These are phyloP conservation scores for Arthroderma sp. DNA, from an alignment of 2,329 filamentous ascomycete genomes.

Conservation along the genomic window DNA sequence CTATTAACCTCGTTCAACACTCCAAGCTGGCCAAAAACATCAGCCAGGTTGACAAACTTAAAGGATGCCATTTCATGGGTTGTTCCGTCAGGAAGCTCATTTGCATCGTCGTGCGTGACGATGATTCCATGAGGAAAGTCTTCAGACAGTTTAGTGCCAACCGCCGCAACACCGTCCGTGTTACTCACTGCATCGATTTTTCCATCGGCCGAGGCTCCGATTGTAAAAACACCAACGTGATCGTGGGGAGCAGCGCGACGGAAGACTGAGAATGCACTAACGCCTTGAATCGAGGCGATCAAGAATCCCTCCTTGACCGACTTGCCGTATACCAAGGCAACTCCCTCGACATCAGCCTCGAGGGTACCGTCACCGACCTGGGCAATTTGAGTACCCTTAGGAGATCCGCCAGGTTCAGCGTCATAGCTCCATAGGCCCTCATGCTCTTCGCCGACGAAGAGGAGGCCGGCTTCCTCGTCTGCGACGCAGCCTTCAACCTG, in stretches of 20 bases:
- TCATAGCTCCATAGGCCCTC: slow-evolving; percentile 41
- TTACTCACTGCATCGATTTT: slow-evolving; percentile 40
- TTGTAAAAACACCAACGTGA: slow-evolving; percentile 38
- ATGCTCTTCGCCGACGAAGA: slow-evolving; percentile 42
- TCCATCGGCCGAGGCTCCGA: slow-evolving; percentile 29
- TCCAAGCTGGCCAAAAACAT: slow-evolving; percentile 30
- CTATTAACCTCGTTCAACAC: slow-evolving; percentile 6
- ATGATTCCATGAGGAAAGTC: slow-evolving; percentile 35
- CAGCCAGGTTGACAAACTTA: slow-evolving; percentile 35
- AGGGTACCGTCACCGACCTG: slow-evolving; percentile 36
- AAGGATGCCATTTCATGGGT: slow-evolving; percentile 38
- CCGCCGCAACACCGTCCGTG: slow-evolving; percentile 39
- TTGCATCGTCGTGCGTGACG: slow-evolving; percentile 43
- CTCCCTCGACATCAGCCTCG: slow-evolving; percentile 43
- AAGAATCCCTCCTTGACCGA: slow-evolving; percentile 36
- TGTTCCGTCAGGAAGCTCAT: slow-evolving; percentile 35
- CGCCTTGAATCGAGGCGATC: slow-evolving; percentile 40
- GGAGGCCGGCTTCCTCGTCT: slow-evolving; percentile 38
- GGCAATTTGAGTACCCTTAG: slow-evolving; percentile 25
- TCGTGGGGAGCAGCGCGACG: slow-evolving; percentile 36
- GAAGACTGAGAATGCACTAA: slow-evolving; percentile 42
- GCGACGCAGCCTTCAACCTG: slow-evolving; percentile 44
- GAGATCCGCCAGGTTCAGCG: slow-evolving; percentile 35
- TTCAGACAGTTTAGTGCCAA: slow-evolving; percentile 31
- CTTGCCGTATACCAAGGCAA: slow-evolving; percentile 38